Base-by-base conservation (phyloP, 169 alveolate species). In the Cryptosporidium ryanae region DNA sequence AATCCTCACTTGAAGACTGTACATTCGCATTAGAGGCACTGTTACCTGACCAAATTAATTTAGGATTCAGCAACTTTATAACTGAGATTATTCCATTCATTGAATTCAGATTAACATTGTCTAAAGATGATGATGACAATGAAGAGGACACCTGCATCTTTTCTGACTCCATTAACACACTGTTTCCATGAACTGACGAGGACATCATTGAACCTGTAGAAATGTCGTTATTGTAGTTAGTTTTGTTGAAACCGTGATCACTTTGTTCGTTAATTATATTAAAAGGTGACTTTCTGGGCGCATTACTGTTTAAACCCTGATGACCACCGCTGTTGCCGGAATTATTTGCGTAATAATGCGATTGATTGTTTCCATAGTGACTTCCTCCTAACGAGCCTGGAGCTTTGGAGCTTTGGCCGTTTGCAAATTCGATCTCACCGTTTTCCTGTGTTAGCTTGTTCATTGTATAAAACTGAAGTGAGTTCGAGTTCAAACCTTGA, bases 401-500 rank as follows among this genome's bases (percentile, higher is more conserved):
- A 4, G 3, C 8, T 38, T 4, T 38, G 8, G 46, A 38, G 23
- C 18, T 15, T 13, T 61, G 5, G 23, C 23, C 10, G 31, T 32
- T 64, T 5, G 34, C n/a, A 34, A 34, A 21, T 5, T 66, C 67
- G 12, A n/a, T 64, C 12, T 49, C 76, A 1, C 46, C 46, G 10
- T 13, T 48, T 2, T 76, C 87, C 59, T 55, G 29, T 43, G 23
- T 59, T 23, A 76, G 59, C 50, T 76, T 76, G 34, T 55, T 76
- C 71, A 61, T 43, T 21, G 87, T 76, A 48, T 76, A 76, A 15
- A 76, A 76, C 27, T 76, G 87, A 0, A 76, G 87, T 32, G 87
- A 76, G 29, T 76, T 76, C 10, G 55, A 23, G 32, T 43, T 0
- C 46, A 38, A 38, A 4, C 46, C 46, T 6, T 38, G 0, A 38